Percentiles rank a stretch among this genome's conserved stretches.
These are phyloP conservation scores for Pichia exigua DNA, from an alignment of 805 yeast species.

Conservation along the genomic window DNA sequence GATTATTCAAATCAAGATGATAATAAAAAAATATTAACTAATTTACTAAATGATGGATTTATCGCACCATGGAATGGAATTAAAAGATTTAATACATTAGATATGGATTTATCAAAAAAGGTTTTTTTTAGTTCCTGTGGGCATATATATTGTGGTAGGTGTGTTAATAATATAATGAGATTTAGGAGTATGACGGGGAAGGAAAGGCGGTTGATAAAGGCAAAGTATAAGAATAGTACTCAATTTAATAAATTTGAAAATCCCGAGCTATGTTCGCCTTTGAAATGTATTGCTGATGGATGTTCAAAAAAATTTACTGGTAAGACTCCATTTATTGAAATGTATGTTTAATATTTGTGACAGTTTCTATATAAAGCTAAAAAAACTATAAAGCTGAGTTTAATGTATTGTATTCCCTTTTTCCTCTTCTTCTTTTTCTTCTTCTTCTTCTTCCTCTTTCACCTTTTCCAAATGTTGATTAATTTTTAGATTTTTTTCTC, in stretches of 20 bases:
- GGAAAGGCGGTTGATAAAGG: slow-evolving; percentile 8
- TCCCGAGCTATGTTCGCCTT: slow-evolving; percentile 46
- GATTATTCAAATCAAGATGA: slow-evolving; percentile 26
- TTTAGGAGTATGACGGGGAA: slow-evolving; percentile 4
- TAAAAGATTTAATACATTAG: slow-evolving; percentile 41
- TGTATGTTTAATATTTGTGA: slow-evolving; percentile 23
- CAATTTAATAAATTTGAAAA: slow-evolving; percentile 28
- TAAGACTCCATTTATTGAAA: slow-evolving; percentile 46
- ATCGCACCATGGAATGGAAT: slow-evolving; percentile 62
- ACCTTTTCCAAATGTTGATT: background rate
- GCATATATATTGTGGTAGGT: slow-evolving; percentile 80
- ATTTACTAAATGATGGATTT: slow-evolving; percentile 23
- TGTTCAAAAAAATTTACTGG: slow-evolving; percentile 40
- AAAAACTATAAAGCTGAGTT: background rate
- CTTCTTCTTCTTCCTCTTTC: background rate
- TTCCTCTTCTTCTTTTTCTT: too few species aligned
- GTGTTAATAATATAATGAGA: slow-evolving; percentile 57
- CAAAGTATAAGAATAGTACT: slow-evolving; percentile 17
- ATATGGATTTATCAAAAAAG: slow-evolving; percentile 54
- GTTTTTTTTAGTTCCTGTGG: slow-evolving; percentile 69
- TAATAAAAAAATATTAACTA: slow-evolving; percentile 18
- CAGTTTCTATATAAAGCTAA: background rate
- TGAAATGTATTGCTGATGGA: slow-evolving; percentile 45
- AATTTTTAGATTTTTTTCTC: background rate
- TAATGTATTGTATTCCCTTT: background rate